Evolutionary conservation across 1,139 yeast species (phyloP), one percentile per base, ranked within the genome.

Genomic region (Petasospora fabianii): DNA sequence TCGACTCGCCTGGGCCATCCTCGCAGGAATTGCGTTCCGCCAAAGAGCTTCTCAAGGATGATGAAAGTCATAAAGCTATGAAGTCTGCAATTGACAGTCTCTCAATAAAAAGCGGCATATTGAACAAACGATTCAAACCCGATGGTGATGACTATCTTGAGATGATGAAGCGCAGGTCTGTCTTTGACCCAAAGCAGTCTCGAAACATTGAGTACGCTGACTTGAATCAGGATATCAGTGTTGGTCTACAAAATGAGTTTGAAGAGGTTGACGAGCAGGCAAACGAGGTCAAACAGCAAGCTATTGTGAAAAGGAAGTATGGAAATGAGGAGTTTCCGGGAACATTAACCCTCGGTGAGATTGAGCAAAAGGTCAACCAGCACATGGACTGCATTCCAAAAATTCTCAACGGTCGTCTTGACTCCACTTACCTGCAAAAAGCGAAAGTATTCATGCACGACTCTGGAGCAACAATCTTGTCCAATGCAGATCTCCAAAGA

Each of bases 361-460:
- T 69, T 13, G 39, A 52, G 7, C 33, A 40, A 0, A 58, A 66
- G 35, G 63, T 65, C 1, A 49, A 57, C 18, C 55, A 56, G 9
- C 61, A 68, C 41, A 41, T 69, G 13, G 43, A 48, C 2, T 41
- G 69, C 1, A 59, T 79, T 0, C 68, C 69, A 1, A 55, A 60
- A 19, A 65, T 81, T 10, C 56, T 81, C 9, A 54, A 61, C 2
- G 82, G 78, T 1, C 48, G 61, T 12, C 49, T 54, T 1, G 60
- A 65, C 11, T 78, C 86, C 0, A 54, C 57, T 20, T 80, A 69
- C 55, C 79, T 77, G 50, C 61, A 59, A 3, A 44, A 65, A 21
- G 87, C 87, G 0, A 64, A 66, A 24, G 46, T 53, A 9, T 66
- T 69, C 34, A 59, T 57, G 16, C 46, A 58, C 10, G 45, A 51